Base-by-base conservation (phyloP, 202 grass and related monocot genomes). In the Tripidium arundinaceum region DNA sequence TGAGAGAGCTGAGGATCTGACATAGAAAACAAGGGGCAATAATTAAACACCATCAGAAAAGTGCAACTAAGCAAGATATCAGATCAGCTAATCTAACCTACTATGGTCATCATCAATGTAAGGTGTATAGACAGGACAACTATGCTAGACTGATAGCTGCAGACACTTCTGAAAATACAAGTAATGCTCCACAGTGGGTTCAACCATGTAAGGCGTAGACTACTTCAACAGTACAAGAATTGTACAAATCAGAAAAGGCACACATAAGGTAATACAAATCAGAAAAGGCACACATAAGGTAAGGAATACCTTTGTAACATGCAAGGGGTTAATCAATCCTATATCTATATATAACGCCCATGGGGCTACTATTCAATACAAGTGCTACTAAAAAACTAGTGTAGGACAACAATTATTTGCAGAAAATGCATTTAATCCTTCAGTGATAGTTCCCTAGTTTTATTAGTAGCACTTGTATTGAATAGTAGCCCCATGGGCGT, bases 1-100 rank as follows among this genome's bases (percentile, higher is more conserved):
- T 87, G 70, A 99, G 96, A 79, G 90, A 99, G 22, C 78, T 83
- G 25, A 96, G 90, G 70, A 90, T 92, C 96, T 99, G 80, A 70
- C 84, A 79, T 65, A 59, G 26, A 90, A 81, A 91, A 75, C 60
- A 28, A 70, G 81, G 65, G 64, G 13, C 68, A 67, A 79, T 29
- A 86, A 83, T 37, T 37, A 66, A 2, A 81, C 3, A 58, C 41
- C 65, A 75, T 63, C 39, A 84, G 65, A 81, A 62, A 70, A 68
- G 14, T 46, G 55, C 15, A 86, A 68, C 31, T 65, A 75, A 80
- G 47, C 19, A 80, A 55, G 63, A 65, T 26, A 55, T 68, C 25
- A 25, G 34, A 54, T 70, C 21, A 76, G 9, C 28, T 60, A 74
- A 85, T 72, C 22, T 65, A 84, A 37, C 38, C 15, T 88, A 84